These are phyloP conservation scores for Silene coronaria DNA, from an alignment of 179 eudicot genomes.

Conservation along the genomic window DNA sequence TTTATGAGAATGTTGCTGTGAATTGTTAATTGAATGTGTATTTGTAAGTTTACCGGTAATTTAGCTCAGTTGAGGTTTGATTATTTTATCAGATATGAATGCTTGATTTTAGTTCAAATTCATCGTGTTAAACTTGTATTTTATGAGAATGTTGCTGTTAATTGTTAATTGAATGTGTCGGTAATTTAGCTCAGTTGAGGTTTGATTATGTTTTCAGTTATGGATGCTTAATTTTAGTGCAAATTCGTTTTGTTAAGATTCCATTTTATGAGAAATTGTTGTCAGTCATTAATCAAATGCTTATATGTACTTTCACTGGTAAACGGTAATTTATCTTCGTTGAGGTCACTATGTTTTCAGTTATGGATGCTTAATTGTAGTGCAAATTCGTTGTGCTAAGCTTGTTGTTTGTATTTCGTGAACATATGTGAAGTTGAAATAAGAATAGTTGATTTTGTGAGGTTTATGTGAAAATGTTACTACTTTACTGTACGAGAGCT, in stretches of 20 bases:
- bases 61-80: background rate
- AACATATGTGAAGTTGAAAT: background rate
- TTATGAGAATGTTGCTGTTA: background rate
- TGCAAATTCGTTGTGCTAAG: no score
- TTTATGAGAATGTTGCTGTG: background rate
- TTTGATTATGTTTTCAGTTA: no score
- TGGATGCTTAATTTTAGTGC: no score
- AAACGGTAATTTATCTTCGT: no score
- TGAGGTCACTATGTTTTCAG: no score
- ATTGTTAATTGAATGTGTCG: no score
- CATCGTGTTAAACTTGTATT: background rate
- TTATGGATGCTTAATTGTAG: no score
- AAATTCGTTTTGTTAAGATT: no score
- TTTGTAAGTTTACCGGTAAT: background rate
- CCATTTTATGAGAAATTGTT: background rate
- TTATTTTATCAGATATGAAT: background rate
- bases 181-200: no score
- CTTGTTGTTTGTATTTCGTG: no score
- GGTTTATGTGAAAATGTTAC: background rate
- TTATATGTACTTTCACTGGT: no score
- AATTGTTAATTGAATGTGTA: background rate
- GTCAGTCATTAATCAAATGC: no score
- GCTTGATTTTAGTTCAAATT: background rate
- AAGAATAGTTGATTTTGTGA: background rate
- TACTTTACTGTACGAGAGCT: conserved; percentile 5